Conservation (phyloP, 179 eudicot species). For the Patellifolia procumbens region DNA sequence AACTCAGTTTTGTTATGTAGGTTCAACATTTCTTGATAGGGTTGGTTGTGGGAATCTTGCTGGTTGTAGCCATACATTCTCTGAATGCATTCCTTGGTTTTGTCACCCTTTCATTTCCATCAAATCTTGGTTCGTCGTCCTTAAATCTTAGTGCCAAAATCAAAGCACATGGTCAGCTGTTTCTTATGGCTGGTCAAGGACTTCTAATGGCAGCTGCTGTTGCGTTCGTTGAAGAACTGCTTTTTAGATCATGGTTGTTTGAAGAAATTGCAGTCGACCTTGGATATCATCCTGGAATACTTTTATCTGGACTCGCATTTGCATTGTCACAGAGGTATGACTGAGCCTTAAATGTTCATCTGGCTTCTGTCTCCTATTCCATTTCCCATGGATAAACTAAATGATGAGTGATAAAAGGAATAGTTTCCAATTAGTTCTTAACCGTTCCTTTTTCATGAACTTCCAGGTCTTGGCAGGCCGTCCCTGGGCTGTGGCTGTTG, state of each 20-base stretch:
- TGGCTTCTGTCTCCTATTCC: not conserved
- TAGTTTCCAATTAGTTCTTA: not conserved
- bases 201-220: slow-evolving; percentile 61
- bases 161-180: slow-evolving; percentile 50
- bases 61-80: slow-evolving; percentile 65
- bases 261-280: slow-evolving; percentile 84
- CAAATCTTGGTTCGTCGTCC: slow-evolving; percentile 44
- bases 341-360: not conserved
- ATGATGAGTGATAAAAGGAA: not conserved
- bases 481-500: slow-evolving; percentile 85
- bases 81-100: slow-evolving; percentile 60
- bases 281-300: slow-evolving; percentile 73
- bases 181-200: slow-evolving; percentile 56
- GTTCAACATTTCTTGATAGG: slow-evolving; percentile 60
- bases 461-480: slow-evolving; percentile 65
- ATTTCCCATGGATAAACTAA: not conserved
- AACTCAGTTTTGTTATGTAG: slow-evolving; percentile 39
- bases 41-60: slow-evolving; percentile 67
- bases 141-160: slow-evolving; percentile 40
- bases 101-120: slow-evolving; percentile 62
- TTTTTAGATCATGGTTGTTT: slow-evolving; percentile 90
- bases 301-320: slow-evolving; percentile 78
- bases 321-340: slow-evolving; percentile 75
- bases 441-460: not conserved
- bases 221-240: slow-evolving; percentile 76